phyloP scores from a whole-genome alignment of 306 rosid species.

The Cotoneaster glaucophyllus region DNA sequence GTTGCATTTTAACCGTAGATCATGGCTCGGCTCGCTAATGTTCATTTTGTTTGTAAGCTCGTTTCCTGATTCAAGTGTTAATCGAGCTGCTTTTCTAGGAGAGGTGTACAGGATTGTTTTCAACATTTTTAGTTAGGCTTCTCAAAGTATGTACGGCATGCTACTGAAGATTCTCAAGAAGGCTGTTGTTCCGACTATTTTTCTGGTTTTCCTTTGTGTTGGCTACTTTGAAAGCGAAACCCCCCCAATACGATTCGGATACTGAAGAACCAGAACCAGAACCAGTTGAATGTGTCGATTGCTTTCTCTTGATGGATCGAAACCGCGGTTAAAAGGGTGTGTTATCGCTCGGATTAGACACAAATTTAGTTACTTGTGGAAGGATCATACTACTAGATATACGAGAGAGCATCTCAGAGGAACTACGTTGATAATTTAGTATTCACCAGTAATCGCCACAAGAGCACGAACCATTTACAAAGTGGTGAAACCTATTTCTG shows the following conservation, averaged over 20 bases:
- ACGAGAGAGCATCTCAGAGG: neutral
- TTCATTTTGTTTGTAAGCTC: neutral
- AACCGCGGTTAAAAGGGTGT: neutral
- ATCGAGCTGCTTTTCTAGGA: neutral
- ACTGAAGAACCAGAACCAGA: neutral
- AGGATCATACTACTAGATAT: neutral
- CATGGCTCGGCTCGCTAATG: neutral
- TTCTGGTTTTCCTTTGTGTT: neutral
- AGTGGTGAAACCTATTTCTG: slow-evolving; percentile 72
- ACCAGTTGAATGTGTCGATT: neutral
- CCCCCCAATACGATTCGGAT: neutral
- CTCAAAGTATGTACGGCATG: neutral
- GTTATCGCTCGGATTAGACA: neutral
- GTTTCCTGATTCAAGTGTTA: neutral
- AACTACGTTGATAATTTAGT: neutral
- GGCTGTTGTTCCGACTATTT: neutral
- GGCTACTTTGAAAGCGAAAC: neutral
- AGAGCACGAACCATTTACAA: slow-evolving; percentile 64
- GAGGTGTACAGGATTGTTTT: slow-evolving; percentile 5
- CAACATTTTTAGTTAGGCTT: neutral
- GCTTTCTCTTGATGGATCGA: neutral
- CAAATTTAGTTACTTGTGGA: neutral
- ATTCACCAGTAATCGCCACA: slow-evolving; percentile 76
- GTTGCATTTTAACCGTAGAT: slow-evolving; percentile 10
- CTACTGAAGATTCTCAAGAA: neutral